Evolutionary conservation across 2,329 filamentous ascomycete genomes (phyloP).

Genomic region (Phyllosticta citrichinensis): DNA sequence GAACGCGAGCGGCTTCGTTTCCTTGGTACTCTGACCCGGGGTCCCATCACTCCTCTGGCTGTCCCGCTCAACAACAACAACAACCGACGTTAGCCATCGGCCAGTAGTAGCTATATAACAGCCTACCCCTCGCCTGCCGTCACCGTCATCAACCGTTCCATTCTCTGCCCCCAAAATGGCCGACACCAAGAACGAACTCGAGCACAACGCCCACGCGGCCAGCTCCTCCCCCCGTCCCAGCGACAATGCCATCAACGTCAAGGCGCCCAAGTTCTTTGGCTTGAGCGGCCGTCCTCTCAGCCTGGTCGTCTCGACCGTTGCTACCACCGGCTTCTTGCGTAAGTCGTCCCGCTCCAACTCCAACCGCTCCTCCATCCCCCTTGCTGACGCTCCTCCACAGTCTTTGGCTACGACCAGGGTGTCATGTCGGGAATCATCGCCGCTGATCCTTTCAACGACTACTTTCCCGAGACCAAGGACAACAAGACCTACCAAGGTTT

Average conservation of each 20-base stretch:
- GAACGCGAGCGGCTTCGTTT: constrained; percentile 4
- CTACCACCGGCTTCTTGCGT: constrained; percentile 51
- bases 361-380: neutral
- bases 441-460: constrained; percentile 23
- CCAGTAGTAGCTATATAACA: neutral
- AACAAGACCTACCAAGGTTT: constrained; percentile 41
- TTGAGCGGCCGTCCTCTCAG: constrained; percentile 49
- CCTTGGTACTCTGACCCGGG: neutral
- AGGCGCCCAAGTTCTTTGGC: constrained; percentile 42
- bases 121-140: neutral
- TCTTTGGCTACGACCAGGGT: constrained; percentile 48
- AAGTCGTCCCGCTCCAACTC: neutral
- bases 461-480: constrained; percentile 30
- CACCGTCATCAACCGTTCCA: neutral
- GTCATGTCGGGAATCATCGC: constrained; percentile 30
- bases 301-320: constrained; percentile 50
- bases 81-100: neutral
- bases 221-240: neutral
- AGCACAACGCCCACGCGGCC: constrained; percentile 19
- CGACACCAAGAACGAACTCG: neutral
- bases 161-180: neutral
- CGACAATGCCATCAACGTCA: constrained; percentile 1
- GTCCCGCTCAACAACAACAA: neutral
- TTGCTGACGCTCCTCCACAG: neutral
- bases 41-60: neutral